Conservation (phyloP, 345 rosid genomes). For the Lepidium didymum region DNA sequence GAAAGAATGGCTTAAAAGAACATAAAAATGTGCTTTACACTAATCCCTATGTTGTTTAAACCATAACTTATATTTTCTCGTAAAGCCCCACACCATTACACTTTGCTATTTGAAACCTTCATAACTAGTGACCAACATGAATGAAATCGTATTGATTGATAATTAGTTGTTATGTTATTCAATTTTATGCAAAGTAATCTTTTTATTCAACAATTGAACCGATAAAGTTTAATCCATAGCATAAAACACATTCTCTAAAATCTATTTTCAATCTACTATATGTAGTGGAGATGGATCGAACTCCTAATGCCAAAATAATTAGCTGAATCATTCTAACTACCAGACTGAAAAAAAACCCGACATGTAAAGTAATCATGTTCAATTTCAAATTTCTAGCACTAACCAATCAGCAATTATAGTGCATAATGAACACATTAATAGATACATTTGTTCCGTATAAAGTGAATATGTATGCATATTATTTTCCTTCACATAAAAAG, state of each 20-base stretch:
- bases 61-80: background rate
- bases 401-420: background rate
- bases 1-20: background rate
- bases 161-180: background rate
- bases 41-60: conserved; percentile 12
- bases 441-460: background rate
- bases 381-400: background rate
- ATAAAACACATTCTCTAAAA: too few species aligned
- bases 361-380: background rate
- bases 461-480: background rate
- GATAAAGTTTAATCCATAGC: too few species aligned
- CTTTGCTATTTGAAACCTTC: background rate
- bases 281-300: too few species aligned
- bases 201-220: too few species aligned
- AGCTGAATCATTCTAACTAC: too few species aligned
- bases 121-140: background rate
- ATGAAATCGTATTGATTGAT: too few species aligned
- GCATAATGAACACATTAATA: background rate
- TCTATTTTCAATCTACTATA: too few species aligned
- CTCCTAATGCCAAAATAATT: too few species aligned
- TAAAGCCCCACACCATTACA: background rate
- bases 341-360: too few species aligned
- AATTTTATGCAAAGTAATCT: background rate
- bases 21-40: conserved; percentile 8
- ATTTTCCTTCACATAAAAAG: background rate